Evolutionary conservation across 1,284 basidiomycete genomes (phyloP), one percentile per base, ranked within the genome.

Genomic region (Cryptococcus depauperatus): DNA sequence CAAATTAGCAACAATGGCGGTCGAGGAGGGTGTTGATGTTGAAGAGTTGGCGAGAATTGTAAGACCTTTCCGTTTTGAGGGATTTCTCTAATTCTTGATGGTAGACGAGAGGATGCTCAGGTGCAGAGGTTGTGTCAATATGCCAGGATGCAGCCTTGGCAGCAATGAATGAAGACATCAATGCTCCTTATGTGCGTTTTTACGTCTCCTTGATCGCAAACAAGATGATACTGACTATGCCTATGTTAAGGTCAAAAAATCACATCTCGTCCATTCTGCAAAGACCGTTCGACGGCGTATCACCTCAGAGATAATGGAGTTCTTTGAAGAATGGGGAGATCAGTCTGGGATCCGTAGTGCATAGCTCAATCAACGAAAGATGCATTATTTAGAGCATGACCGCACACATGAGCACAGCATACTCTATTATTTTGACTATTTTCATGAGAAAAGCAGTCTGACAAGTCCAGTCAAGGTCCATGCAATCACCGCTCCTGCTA

Each of bases 121-220:
- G 95, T 9, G 95, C 95, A 5, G 95, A 99, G 64, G 82, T 98
- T 23, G 78, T 82, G 5, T 81, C 85, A 1, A 77, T 98, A 40
- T 97, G 92, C 64, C 95, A 98, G 72, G 93, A 98, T 69, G 95
- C 95, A 2, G 95, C 93, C 0, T 69, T 98, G 54, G 66, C 84
- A 32, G 86, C 91, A 0, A 93, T 95, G 87, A 82, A 87, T 58
- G 76, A 80, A 51, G 78, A 95, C 64, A 80, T 96, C 21, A 68
- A 87, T 48, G 82, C 87, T 4, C 75, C 79, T 29, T 78, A 74
- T 58, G 91, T 93, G 55, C 62, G 84, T 62, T 19, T 8, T 38
- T 29, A 11, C 25, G 28, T 47, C 19, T 35, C 4, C n/a, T 27
- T 27, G n/a, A 32, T 19, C 25, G 35, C 13, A 21, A 19, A 21